Base-by-base conservation (phyloP, 805 yeast species). In the Maudiozyma saulgeensis region DNA sequence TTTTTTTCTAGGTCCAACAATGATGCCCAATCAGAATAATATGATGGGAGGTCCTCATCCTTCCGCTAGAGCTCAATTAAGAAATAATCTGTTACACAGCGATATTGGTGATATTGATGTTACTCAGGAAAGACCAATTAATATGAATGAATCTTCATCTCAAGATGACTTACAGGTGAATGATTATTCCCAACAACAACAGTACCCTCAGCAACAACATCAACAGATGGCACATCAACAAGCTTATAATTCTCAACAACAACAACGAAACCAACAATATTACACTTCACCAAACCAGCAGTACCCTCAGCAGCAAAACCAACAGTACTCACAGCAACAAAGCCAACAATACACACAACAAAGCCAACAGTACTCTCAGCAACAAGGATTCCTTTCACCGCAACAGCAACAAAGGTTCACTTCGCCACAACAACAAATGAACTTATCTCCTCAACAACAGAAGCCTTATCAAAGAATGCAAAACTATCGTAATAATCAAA, bases 41-140 rank as follows among this genome's bases (percentile, higher is more conserved):
- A 11, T 35, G 9, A 28, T 28, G 18, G 38, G 38, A n/a, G 18
- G 38, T 9, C 18, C 16, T 35, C 18, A n/a, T 3, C 38, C 38
- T 7, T 51, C 59, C 12, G 44, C 49, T 7, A 52, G 44, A 38
- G 59, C 51, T 6, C 53, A 55, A 43, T 48, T 68, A 49, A 55
- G 75, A 51, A 69, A 62, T 48, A 70, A 69, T 51, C 60, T 72
- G 16, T 52, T 75, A 28, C 68, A 64, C 32, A 61, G 54, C 44
- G 72, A 71, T 25, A 58, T 70, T 11, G 80, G 78, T 0, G 64
- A 58, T 51, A 75, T 77, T 31, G 79, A 76, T 51, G 63, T 77
- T 13, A 52, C 70, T 15, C 55, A 72, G 15, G 80, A 77, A 53
- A 60, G 60, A 0, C 76, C 76, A 3, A 49, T 68, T 7, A 57